Evolutionary conservation across 2,329 filamentous ascomycete species (phyloP).

Genomic region (Bipolaris sorokiniana): DNA sequence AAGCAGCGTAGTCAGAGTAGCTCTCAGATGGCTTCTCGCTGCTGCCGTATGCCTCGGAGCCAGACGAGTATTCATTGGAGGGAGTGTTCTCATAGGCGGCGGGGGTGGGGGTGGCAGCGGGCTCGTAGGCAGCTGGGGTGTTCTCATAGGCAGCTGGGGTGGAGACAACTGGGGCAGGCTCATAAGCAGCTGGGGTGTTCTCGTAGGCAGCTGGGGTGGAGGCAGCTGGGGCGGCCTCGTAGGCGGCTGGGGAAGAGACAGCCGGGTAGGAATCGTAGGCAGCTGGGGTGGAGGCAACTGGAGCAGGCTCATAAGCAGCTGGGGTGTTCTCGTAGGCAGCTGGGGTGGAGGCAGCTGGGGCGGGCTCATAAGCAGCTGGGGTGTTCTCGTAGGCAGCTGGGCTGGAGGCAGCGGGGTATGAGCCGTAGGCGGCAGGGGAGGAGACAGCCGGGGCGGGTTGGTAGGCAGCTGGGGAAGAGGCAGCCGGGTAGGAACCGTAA

Average conservation of each 20-base stretch:
- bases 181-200: neutral
- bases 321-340: neutral
- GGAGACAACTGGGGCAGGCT: neutral
- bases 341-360: neutral
- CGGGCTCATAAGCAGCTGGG: neutral
- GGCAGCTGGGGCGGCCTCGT: neutral
- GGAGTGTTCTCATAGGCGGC: neutral
- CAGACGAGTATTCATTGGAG: neutral
- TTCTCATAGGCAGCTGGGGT: neutral
- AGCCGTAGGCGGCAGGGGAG: neutral
- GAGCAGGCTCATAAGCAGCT: neutral
- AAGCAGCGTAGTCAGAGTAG: too few relatives aligned
- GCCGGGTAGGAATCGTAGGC: neutral
- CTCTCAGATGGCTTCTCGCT: neutral
- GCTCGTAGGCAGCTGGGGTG: neutral
- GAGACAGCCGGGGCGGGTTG: neutral
- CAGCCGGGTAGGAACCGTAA: neutral
- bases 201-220: too few relatives aligned
- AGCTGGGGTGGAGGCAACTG: neutral
- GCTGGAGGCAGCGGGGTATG: neutral
- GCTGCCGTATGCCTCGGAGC: neutral
- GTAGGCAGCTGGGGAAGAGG: neutral
- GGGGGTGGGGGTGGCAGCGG: too few relatives aligned
- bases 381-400: too few relatives aligned
- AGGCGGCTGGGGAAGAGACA: neutral